A percentile compares a stretch with the other conserved stretches of the same genome.
Conservation (phyloP, 148 eudicot species). For the Simmondsia chinensis region DNA sequence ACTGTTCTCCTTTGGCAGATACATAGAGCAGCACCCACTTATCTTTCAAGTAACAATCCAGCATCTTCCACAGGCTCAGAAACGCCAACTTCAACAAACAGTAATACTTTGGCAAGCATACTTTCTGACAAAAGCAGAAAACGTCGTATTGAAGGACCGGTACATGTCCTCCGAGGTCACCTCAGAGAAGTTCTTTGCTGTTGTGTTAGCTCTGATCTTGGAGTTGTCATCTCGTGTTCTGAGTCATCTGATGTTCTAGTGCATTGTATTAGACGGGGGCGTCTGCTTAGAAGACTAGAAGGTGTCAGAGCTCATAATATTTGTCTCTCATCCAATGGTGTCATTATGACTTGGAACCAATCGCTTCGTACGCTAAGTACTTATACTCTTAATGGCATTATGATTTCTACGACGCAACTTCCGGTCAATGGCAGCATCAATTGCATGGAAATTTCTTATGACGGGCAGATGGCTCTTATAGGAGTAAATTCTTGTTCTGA, state of each 20-base stretch:
- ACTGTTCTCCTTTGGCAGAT: slow-evolving; percentile 83
- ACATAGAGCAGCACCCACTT: slow-evolving; percentile 32
- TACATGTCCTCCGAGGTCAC: slow-evolving; percentile 90
- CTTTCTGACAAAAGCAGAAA: slow-evolving; percentile 50
- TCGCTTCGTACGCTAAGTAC: slow-evolving; percentile 49
- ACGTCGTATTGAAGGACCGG: slow-evolving; percentile 81
- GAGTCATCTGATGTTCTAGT: slow-evolving; percentile 62
- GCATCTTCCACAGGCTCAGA: slow-evolving; percentile 45
- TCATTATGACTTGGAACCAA: slow-evolving; percentile 77
- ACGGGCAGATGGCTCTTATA: slow-evolving; percentile 70
- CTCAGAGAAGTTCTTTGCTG: slow-evolving; percentile 73
- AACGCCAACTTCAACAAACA: slow-evolving; percentile 42
- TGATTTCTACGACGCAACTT: slow-evolving; percentile 50
- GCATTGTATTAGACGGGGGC: slow-evolving; percentile 76
- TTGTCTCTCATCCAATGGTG: slow-evolving; percentile 69
- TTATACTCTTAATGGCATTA: slow-evolving; percentile 67
- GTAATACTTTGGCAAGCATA: slow-evolving; percentile 29
- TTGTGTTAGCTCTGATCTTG: slow-evolving; percentile 81
- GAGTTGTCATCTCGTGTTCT: slow-evolving; percentile 84
- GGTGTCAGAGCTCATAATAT: slow-evolving; percentile 67
- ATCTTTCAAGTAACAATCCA: slow-evolving; percentile 29
- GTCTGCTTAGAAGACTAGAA: slow-evolving; percentile 67
- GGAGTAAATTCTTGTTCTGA: slow-evolving; percentile 58
- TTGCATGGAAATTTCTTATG: slow-evolving; percentile 84
- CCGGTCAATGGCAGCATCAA: slow-evolving; percentile 52